These are phyloP conservation scores for Andalucia godoyi DNA, from an alignment of 78 protist species.

Conservation along the genomic window DNA sequence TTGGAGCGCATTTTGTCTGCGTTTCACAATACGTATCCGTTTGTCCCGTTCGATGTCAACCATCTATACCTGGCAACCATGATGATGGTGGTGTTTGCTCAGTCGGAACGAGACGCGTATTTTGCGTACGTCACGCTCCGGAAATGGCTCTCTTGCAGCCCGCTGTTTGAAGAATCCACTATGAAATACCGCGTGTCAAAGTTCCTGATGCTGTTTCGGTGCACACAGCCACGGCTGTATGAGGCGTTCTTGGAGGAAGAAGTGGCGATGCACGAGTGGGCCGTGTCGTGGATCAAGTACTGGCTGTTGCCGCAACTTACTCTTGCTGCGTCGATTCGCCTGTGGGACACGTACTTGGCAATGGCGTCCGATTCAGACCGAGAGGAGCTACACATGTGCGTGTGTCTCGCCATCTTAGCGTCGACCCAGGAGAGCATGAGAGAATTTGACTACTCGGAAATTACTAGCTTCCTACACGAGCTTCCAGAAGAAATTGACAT, in stretches of 20 bases:
- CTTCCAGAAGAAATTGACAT: slow-evolving; percentile 10
- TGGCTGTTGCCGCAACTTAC: slow-evolving; percentile 13
- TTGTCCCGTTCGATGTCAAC: too few relatives aligned
- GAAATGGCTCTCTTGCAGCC: too few relatives aligned
- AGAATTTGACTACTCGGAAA: slow-evolving; percentile 4
- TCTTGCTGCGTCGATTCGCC: neutral
- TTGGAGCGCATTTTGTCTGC: too few relatives aligned
- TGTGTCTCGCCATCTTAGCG: slow-evolving; percentile 7
- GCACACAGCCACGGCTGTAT: slow-evolving; percentile 24
- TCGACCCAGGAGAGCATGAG: neutral
- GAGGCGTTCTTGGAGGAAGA: slow-evolving; percentile 19
- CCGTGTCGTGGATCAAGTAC: slow-evolving; percentile 9
- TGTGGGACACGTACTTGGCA: slow-evolving; percentile 23
- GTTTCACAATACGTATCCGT: too few relatives aligned
- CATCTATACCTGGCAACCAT: too few relatives aligned
- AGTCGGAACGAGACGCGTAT: too few relatives aligned
- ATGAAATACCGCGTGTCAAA: neutral
- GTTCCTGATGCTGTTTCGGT: slow-evolving; percentile 9
- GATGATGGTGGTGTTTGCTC: too few relatives aligned
- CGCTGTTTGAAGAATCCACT: too few relatives aligned
- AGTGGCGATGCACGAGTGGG: slow-evolving; percentile 8
- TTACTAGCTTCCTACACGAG: neutral
- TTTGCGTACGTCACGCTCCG: too few relatives aligned
- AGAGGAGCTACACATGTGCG: slow-evolving; percentile 2
- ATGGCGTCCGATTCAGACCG: neutral